These are phyloP conservation scores for Lactarius hatsudake DNA, from an alignment of 768 basidiomycete species.

Conservation along the genomic window DNA sequence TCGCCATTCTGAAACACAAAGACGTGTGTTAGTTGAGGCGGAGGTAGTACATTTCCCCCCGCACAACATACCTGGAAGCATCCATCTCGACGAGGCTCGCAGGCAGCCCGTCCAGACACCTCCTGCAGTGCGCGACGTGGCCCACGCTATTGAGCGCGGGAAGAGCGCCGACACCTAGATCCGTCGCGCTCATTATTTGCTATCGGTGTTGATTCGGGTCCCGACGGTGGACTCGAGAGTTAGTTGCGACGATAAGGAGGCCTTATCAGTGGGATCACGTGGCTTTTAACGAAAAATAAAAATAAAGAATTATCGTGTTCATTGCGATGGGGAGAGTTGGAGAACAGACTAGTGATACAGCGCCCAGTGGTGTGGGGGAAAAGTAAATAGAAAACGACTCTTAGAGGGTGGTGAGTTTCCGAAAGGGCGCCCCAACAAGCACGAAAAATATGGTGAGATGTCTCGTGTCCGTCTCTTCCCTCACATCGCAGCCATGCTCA, in stretches of 20 bases:
- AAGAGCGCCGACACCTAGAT: constrained; percentile 7
- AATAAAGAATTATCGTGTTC: constrained; percentile 26
- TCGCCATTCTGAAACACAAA: constrained; percentile 56
- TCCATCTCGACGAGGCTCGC: constrained; percentile 66
- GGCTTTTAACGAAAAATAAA: constrained; percentile 10
- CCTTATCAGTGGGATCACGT: too few relatives aligned
- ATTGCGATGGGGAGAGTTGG: constrained; percentile 9
- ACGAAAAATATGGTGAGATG: constrained; percentile 8
- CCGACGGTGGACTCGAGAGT: too few relatives aligned
- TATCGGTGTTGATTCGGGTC: neutral
- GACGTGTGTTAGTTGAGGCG: too few relatives aligned
- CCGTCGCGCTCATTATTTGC: neutral
- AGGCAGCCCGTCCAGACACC: constrained; percentile 72
- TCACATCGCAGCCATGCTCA: constrained; percentile 29
- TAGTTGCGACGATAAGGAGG: too few relatives aligned
- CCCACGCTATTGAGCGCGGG: constrained; percentile 42
- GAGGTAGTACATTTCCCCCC: too few relatives aligned
- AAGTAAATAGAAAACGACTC: neutral
- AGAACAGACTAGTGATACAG: constrained; percentile 26
- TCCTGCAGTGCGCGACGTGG: constrained; percentile 63
- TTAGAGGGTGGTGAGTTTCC: too few relatives aligned
- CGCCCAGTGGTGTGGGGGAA: neutral
- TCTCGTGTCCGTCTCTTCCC: neutral
- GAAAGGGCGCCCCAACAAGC: neutral
- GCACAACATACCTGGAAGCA: constrained; percentile 50